Base-by-base conservation (phyloP, 139 green algal species). In the Desmodesmus armatus region DNA sequence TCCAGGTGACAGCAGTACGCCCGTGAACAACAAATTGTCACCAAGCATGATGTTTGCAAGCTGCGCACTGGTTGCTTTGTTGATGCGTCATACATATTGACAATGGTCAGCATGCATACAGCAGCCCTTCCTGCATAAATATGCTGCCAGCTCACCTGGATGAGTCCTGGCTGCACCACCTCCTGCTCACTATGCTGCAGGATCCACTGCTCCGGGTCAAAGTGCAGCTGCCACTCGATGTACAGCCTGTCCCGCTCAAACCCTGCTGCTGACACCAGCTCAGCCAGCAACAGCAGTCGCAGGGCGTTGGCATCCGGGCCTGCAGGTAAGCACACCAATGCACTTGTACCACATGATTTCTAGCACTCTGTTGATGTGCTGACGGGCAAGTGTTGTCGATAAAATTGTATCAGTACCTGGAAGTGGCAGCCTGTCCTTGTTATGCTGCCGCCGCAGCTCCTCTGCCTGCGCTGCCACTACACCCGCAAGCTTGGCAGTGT, bases 201-300 rank as follows among this genome's bases (percentile, higher is more conserved):
- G n/a, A 90, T 66, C 90, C 90, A 93, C 3, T 74, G 11, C 58
- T 80, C 66, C 4, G 88, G 88, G 82, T 92, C 90, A 87, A 87
- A 92, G 2, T 58, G 67, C 33, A 92, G 13, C 51, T 77, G 73
- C 62, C 86, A 94, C 85, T 95, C 92, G 11, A 95, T 39, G 79
- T 93, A 94, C 70, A 95, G 76, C 27, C 85, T 69, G 89, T 93
- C 88, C 21, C 55, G 39, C 5, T 85, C 37, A 60, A 93, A 95
- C 60, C 90, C 90, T 27, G 88, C 85, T 15, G 81, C 89, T 35
- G 78, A 44, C 78, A 93, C 69, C 44, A 95, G 89, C 80, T 95
- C 92, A 0, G 81, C 89, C 29, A 92, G 29, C 40, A 95, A 60
- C 72, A 90, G 43, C 62, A 95, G 62, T 31, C 90, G 88, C 66